Percentiles rank a stretch among this genome's conserved stretches.
phyloP scores from a whole-genome alignment of 352 stramenopile species.

The Sclerospora graminicola region DNA sequence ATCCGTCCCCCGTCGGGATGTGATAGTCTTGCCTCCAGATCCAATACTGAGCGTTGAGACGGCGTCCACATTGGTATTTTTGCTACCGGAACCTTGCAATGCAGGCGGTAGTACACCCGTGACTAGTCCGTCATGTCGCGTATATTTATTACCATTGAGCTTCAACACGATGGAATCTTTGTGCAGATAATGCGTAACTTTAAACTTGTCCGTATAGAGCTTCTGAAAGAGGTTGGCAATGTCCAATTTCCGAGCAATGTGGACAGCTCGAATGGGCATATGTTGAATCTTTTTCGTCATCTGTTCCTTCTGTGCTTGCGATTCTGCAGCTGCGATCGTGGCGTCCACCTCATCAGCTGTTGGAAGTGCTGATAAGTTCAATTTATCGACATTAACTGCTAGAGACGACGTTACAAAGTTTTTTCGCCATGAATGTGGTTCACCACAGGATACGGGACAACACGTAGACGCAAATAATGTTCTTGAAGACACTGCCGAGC shows the following conservation, averaged over 20 bases:
- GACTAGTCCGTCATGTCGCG: conserved; percentile 22
- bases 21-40: conserved; percentile 33
- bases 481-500: conserved; percentile 3
- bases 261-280: conserved; percentile 76
- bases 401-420: conserved; percentile 6
- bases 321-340: conserved; percentile 56
- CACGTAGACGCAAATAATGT: conserved; percentile 2
- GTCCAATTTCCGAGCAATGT: conserved; percentile 81
- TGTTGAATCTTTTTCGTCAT: conserved; percentile 50
- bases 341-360: conserved; percentile 55
- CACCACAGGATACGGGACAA: conserved; percentile 11
- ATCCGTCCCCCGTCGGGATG: conserved; percentile 76
- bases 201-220: conserved; percentile 78
- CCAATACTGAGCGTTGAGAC: conserved; percentile 36
- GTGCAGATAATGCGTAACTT: conserved; percentile 70
- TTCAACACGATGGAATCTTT: conserved; percentile 75
- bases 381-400: conserved; percentile 13
- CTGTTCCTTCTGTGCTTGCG: conserved; percentile 27
- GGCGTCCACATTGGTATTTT: conserved; percentile 16
- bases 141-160: conserved; percentile 36
- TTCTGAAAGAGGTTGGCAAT: conserved; percentile 80
- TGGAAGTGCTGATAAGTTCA: conserved; percentile 39
- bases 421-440: conserved; percentile 5
- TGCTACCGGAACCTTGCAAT: conserved; percentile 3
- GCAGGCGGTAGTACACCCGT: conserved; percentile 20